A percentile compares a stretch with the other conserved stretches of the same genome.
Evolutionary conservation across 2,329 filamentous ascomycete genomes (phyloP).

Genomic region (Beauveria sp.): DNA sequence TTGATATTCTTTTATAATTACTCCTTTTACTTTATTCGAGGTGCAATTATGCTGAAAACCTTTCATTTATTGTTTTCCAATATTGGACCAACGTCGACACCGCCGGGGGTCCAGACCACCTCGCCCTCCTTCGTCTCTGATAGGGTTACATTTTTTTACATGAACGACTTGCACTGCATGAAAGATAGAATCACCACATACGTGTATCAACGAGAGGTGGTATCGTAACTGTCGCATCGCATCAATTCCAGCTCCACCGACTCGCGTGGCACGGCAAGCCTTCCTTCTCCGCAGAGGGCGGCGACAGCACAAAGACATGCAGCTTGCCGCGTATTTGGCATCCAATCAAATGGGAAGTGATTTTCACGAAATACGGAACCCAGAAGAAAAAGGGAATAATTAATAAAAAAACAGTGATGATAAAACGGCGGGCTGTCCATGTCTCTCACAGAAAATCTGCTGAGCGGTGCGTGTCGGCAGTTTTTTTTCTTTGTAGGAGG

Average conservation of each 20-base stretch:
- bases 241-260: background rate
- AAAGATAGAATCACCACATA: no score
- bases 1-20: no score
- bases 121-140: no score
- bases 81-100: no score
- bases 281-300: background rate
- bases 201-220: no score
- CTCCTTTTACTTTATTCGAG: no score
- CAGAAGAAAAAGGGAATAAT: background rate
- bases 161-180: background rate
- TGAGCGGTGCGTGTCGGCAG: conserved; percentile 2
- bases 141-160: background rate
- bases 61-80: no score
- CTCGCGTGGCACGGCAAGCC: conserved; percentile 3
- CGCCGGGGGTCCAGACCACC: no score
- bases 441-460: background rate
- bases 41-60: no score
- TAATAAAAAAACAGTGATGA: background rate
- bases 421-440: background rate
- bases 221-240: background rate
- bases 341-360: background rate
- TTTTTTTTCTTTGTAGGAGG: background rate
- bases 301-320: background rate
- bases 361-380: background rate
- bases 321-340: background rate